These are phyloP conservation scores for Helotiales sp. DNA, from an alignment of 2,329 filamentous ascomycete genomes.

Conservation along the genomic window DNA sequence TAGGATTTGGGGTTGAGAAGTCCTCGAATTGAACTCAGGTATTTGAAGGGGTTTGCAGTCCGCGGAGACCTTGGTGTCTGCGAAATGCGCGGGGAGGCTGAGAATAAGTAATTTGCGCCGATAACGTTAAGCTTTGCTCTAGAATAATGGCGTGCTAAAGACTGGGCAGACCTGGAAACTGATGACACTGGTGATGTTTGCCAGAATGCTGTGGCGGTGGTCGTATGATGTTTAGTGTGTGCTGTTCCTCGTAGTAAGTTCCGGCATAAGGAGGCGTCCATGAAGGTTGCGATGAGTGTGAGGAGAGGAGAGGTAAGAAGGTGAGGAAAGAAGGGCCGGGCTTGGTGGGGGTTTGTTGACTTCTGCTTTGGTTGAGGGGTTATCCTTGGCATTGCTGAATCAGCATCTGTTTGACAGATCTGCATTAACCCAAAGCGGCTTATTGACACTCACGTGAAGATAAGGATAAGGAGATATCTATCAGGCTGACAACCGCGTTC, in stretches of 20 bases:
- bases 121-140: neutral
- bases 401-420: neutral
- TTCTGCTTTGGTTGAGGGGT: neutral
- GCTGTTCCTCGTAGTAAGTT: neutral
- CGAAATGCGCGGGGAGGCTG: neutral
- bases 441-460: neutral
- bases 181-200: neutral
- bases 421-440: neutral
- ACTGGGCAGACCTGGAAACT: neutral
- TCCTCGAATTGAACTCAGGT: neutral
- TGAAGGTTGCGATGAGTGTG: neutral
- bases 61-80: neutral
- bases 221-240: neutral
- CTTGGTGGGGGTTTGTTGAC: neutral
- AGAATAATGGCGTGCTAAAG: slow-evolving; percentile 11
- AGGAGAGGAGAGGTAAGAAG: neutral
- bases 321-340: neutral
- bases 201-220: neutral
- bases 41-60: neutral
- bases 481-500: neutral
- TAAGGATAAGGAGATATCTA: neutral
- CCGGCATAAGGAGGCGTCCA: neutral
- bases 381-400: neutral
- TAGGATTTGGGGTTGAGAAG: neutral
- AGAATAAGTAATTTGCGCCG: slow-evolving; percentile 3